Base-by-base conservation (phyloP, 2,329 filamentous ascomycete genomes). In the Monilinia fructigena region DNA sequence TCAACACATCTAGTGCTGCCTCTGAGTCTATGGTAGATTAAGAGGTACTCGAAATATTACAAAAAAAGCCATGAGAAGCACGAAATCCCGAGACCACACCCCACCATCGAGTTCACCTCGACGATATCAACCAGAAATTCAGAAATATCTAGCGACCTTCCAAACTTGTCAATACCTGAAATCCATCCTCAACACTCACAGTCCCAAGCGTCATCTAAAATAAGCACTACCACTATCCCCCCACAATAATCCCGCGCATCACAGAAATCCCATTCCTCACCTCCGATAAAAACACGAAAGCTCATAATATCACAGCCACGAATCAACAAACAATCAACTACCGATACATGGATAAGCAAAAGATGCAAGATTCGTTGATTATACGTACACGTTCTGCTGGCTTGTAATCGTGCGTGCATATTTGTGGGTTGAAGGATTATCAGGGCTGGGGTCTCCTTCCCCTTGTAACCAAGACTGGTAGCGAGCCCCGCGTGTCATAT, bases 341-440 rank as follows among this genome's bases (percentile, higher is more conserved):
- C 31, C 31, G 6, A 31, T 31, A 6, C 31, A 31, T 6, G 31
- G 4, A 31, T 6, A 31, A 31, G 31, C 3, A 35, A 4, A 28
- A 18, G 4, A 50, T 52, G 59, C 31, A 61, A 28, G 47, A 52
- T 40, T 31, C 26, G 45, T 35, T 52, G 14, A 40, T 52, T 61
- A 61, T 20, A 52, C 47, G 45, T 23, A 52, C 3, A 40, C 50
- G 42, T 18, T 14, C 45, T 28, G 0, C 14, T 59, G 28, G 58
- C 58, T 18, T 23, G 23, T 1, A 20, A 61, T 40, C 45, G 47
- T 40, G 45, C 58, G 38, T 61, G 58, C 58, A 61, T 38, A 26
- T 61, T 58, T 50, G 28, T 50, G 58, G 45, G 47, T 26, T 48
- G 58, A 61, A 61, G 31, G 28, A 40, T 40, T 45, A 47, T 47